phyloP scores from a whole-genome alignment of 2,329 filamentous ascomycete species.

The Graphium sp. region DNA sequence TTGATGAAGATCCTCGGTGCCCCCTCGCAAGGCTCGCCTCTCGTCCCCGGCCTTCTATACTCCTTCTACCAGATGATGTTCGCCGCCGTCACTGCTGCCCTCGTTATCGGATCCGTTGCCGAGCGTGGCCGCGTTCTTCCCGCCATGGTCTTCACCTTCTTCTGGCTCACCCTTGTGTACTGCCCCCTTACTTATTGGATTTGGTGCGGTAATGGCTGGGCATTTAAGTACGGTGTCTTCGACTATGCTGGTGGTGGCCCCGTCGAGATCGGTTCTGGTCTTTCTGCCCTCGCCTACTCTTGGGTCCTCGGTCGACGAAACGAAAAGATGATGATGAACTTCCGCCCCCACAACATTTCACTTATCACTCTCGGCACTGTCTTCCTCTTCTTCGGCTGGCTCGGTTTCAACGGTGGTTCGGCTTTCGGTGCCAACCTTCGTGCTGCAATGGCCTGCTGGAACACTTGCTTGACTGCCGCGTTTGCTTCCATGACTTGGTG shows the following conservation, averaged over 20 bases:
- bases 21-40: constrained; percentile 75
- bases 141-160: constrained; percentile 87
- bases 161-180: constrained; percentile 95
- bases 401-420: constrained; percentile 96
- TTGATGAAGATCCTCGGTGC: constrained; percentile 67
- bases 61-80: constrained; percentile 99
- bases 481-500: constrained; percentile 91
- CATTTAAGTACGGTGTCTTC: constrained; percentile 73
- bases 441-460: constrained; percentile 95
- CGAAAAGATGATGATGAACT: constrained; percentile 99
- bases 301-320: constrained; percentile 90
- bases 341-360: constrained; percentile 96
- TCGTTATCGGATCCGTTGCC: constrained; percentile 80
- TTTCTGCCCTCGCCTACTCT: constrained; percentile 88
- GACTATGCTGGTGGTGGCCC: constrained; percentile 95
- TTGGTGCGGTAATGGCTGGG: constrained; percentile 93
- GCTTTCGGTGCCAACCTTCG: constrained; percentile 87
- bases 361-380: constrained; percentile 91
- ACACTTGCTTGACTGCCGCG: constrained; percentile 84
- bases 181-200: constrained; percentile 93
- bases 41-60: constrained; percentile 81
- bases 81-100: constrained; percentile 79
- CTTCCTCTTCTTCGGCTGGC: constrained; percentile 96
- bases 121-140: constrained; percentile 88
- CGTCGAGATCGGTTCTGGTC: constrained; percentile 89